These are phyloP conservation scores for Meyerozyma sp. DNA, from an alignment of 1,139 yeast species.

Conservation along the genomic window DNA sequence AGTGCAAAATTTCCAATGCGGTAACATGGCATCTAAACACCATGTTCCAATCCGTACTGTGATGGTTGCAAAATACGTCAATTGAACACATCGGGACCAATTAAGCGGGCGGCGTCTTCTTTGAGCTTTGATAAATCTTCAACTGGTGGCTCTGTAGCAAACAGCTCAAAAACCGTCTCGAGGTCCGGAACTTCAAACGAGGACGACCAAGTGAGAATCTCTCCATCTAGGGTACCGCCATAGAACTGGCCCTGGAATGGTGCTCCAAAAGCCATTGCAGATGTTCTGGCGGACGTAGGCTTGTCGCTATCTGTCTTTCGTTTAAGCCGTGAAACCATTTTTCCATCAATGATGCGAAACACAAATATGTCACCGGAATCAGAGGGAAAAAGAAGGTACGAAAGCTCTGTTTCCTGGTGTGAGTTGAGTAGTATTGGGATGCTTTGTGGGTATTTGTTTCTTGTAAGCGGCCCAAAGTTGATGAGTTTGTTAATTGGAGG, in stretches of 20 bases:
- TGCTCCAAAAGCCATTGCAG: slow-evolving; percentile 48
- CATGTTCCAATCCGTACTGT: neutral
- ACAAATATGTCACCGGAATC: slow-evolving; percentile 77
- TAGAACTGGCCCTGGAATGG: slow-evolving; percentile 38
- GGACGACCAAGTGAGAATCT: slow-evolving; percentile 49
- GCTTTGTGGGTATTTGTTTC: slow-evolving; percentile 55
- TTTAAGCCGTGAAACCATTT: slow-evolving; percentile 46
- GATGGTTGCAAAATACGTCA: neutral
- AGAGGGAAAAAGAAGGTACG: slow-evolving; percentile 63
- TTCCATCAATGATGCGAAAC: slow-evolving; percentile 60
- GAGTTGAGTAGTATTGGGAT: slow-evolving; percentile 44
- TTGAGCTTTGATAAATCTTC: slow-evolving; percentile 4
- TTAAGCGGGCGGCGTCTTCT: slow-evolving; percentile 7
- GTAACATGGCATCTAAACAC: slow-evolving; percentile 1
- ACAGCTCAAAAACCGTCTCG: slow-evolving; percentile 4
- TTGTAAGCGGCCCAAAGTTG: slow-evolving; percentile 74
- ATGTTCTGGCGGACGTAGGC: slow-evolving; percentile 29
- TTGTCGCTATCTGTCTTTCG: slow-evolving; percentile 27
- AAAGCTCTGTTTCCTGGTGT: slow-evolving; percentile 43
- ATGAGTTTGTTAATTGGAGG: slow-evolving; percentile 56
- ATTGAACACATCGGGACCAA: slow-evolving; percentile 1
- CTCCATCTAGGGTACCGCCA: slow-evolving; percentile 58
- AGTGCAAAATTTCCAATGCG: neutral
- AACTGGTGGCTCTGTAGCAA: slow-evolving; percentile 1
- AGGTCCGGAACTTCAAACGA: slow-evolving; percentile 16